These are phyloP conservation scores for Debaryomyces singareniensis DNA, from an alignment of 1,139 yeast genomes.

Conservation along the genomic window DNA sequence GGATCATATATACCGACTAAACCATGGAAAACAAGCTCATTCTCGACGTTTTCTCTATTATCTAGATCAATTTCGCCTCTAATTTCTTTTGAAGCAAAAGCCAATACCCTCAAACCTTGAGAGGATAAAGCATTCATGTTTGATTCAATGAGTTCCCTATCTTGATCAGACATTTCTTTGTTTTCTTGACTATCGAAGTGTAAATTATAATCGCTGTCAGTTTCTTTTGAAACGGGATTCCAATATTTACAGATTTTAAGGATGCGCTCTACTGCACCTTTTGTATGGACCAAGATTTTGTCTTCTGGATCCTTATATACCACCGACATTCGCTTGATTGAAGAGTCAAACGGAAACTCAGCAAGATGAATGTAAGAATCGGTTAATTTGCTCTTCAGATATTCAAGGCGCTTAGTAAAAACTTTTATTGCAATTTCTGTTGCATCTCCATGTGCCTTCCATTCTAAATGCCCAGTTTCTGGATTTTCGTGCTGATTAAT, in stretches of 20 bases:
- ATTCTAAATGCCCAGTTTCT: slow-evolving; percentile 33
- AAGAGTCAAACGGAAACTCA: slow-evolving; percentile 76
- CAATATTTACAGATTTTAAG: slow-evolving; percentile 52
- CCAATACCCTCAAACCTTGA: slow-evolving; percentile 70
- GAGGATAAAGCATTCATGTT: slow-evolving; percentile 60
- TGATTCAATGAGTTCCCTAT: slow-evolving; percentile 37
- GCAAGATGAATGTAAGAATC: slow-evolving; percentile 38
- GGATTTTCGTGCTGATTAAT: slow-evolving; percentile 38
- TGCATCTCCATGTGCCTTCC: slow-evolving; percentile 83
- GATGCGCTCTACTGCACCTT: slow-evolving; percentile 78
- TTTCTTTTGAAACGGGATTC: slow-evolving; percentile 30
- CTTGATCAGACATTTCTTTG: slow-evolving; percentile 33
- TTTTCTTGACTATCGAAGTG: slow-evolving; percentile 14
- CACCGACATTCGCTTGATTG: slow-evolving; percentile 70
- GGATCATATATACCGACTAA: slow-evolving; percentile 81
- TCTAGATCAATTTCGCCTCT: slow-evolving; percentile 16
- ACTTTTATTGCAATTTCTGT: slow-evolving; percentile 82
- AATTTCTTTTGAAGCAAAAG: slow-evolving; percentile 48
- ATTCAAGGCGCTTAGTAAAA: slow-evolving; percentile 52
- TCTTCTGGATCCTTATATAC: slow-evolving; percentile 36
- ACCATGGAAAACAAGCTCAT: slow-evolving; percentile 54
- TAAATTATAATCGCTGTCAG: slow-evolving; percentile 9
- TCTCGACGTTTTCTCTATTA: slow-evolving; percentile 50
- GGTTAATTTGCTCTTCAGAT: slow-evolving; percentile 28
- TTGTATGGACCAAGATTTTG: slow-evolving; percentile 44